Percentiles rank a stretch among this genome's conserved stretches.
Evolutionary conservation across 345 rosid species (phyloP).

Genomic region (Camelina laxa): DNA sequence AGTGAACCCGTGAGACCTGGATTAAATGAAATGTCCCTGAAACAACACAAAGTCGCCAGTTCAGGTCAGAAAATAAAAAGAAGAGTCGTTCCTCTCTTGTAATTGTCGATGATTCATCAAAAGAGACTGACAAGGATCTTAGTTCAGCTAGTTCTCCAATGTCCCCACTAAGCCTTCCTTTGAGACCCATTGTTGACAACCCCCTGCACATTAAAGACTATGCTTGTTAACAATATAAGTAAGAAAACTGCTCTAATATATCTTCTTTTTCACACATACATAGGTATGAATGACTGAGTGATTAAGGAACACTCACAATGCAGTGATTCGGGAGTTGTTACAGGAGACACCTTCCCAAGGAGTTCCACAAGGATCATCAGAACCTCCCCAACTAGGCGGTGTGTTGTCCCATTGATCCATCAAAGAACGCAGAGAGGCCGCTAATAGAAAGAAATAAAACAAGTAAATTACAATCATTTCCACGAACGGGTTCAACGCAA

Average conservation of each 20-base stretch:
- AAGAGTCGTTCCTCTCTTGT: background rate
- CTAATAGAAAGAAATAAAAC: slow-evolving; percentile 46
- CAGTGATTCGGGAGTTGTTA: slow-evolving; percentile 70
- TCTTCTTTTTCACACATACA: background rate
- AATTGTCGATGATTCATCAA: background rate
- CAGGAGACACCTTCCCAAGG: slow-evolving; percentile 96
- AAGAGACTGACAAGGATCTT: slow-evolving; percentile 76
- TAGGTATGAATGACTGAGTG: background rate
- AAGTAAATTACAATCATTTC: background rate
- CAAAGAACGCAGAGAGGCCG: slow-evolving; percentile 77
- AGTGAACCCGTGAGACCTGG: slow-evolving; percentile 74
- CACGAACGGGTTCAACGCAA: background rate
- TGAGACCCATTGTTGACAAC: slow-evolving; percentile 78
- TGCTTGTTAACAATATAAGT: slow-evolving; percentile 21
- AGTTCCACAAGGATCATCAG: slow-evolving; percentile 79
- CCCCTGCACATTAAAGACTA: slow-evolving; percentile 52
- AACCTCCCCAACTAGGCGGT: slow-evolving; percentile 75
- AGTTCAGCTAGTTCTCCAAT: slow-evolving; percentile 85
- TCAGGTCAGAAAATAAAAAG: background rate
- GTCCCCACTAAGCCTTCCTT: slow-evolving; percentile 87
- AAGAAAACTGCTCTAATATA: background rate
- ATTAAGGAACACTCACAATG: slow-evolving; percentile 58
- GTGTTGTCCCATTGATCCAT: slow-evolving; percentile 73
- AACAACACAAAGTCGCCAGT: slow-evolving; percentile 14
- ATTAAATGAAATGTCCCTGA: slow-evolving; percentile 90